Percentiles rank a stretch among this genome's conserved stretches.
Evolutionary conservation across 345 rosid species (phyloP).

Genomic region (Moricandia arvensis): DNA sequence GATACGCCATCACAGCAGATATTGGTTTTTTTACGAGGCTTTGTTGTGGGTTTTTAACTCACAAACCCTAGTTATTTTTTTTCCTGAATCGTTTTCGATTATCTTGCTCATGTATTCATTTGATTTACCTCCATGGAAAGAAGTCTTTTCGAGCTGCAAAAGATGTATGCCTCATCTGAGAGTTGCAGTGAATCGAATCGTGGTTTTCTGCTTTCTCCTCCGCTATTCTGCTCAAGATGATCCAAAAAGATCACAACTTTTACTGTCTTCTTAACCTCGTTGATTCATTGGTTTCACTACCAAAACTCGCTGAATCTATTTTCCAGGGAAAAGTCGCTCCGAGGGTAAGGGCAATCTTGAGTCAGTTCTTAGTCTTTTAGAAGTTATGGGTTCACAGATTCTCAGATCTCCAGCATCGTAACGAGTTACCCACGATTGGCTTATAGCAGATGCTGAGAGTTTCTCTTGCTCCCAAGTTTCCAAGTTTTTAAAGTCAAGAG

Average conservation of each 20-base stretch:
- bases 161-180: not conserved
- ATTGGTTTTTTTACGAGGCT: no score
- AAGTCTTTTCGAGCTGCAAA: not conserved
- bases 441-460: not conserved
- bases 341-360: not conserved
- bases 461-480: not conserved
- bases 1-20: no score
- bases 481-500: not conserved
- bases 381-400: not conserved
- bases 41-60: no score
- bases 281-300: not conserved
- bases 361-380: not conserved
- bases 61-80: no score
- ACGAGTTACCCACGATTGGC: not conserved
- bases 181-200: not conserved
- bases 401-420: not conserved
- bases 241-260: not conserved
- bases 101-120: not conserved
- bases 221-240: not conserved
- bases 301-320: not conserved
- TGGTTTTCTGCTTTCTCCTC: not conserved
- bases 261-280: not conserved
- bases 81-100: no score
- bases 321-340: not conserved
- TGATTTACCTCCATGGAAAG: not conserved